Evolutionary conservation across 257 asterid genomes (phyloP).

Genomic region (Euphrasia confusa): DNA sequence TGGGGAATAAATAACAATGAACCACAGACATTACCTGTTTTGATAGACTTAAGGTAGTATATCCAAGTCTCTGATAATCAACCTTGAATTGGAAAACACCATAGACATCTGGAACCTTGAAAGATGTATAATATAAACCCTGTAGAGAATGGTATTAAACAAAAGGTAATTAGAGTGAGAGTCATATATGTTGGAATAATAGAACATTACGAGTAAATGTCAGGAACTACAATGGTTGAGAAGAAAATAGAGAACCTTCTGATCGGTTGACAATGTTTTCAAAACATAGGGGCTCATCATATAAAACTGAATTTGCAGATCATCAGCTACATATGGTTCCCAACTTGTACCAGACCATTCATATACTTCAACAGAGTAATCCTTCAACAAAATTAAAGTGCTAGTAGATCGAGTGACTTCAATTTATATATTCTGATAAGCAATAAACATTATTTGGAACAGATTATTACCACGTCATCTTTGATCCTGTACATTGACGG

Average conservation of each 20-base stretch:
- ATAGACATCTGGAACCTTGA: slow-evolving; percentile 94
- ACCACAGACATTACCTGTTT: slow-evolving; percentile 53
- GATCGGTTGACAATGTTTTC: slow-evolving; percentile 68
- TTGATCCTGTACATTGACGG: slow-evolving; percentile 88
- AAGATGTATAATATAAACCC: slow-evolving; percentile 69
- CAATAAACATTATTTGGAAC: slow-evolving; percentile 11
- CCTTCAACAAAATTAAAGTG: slow-evolving; percentile 43
- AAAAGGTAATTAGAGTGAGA: slow-evolving; percentile 4
- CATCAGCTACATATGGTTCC: slow-evolving; percentile 88
- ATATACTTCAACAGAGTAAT: slow-evolving; percentile 72
- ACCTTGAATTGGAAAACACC: slow-evolving; percentile 96
- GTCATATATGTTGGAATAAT: slow-evolving; percentile 12
- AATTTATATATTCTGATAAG: slow-evolving; percentile 9
- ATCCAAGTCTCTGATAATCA: slow-evolving; percentile 84
- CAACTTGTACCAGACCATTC: slow-evolving; percentile 89
- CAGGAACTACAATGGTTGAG: slow-evolving; percentile 4
- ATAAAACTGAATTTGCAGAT: slow-evolving; percentile 86
- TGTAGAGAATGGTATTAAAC: slow-evolving; percentile 29
- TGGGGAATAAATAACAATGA: background rate
- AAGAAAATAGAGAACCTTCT: slow-evolving; percentile 56
- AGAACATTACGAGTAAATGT: slow-evolving; percentile 4
- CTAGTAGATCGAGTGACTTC: slow-evolving; percentile 15
- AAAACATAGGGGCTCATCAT: slow-evolving; percentile 97
- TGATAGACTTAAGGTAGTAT: slow-evolving; percentile 70
- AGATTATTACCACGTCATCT: slow-evolving; percentile 66